Base-by-base conservation (phyloP, 2,329 filamentous ascomycete species). In the Sordariomycetes sp. region DNA sequence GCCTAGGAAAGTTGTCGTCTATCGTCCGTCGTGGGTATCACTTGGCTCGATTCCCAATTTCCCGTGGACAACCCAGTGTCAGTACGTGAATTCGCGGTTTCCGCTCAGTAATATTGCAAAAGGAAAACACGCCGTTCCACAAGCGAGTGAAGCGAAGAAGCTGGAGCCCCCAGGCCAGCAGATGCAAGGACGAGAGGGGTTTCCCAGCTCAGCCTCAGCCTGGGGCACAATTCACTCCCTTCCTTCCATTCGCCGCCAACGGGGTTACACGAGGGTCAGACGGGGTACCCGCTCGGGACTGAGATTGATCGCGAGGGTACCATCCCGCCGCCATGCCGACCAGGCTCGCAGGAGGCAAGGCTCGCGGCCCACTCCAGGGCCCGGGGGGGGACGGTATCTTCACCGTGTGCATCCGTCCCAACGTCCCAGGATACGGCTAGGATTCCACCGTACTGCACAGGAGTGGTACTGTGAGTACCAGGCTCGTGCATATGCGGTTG, bases 191-290 rank as follows among this genome's bases (percentile, higher is more conserved):
- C 13, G 39, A 25, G 28, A 50, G 54, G 25, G 28, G 24, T 13
- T 52, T 51, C 48, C 28, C 10, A 51, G 28, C 54, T 56, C 54
- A 51, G 54, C 39, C 54, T 56, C 54, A 56, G 54, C 54, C 42
- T 50, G 36, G 22, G 13, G 13, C n/a, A 5, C 15, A n/a, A n/a
- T n/a, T n/a, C 45, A 50, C 17, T 13, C 36, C 3, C 12, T 13
- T 3, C 5, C n/a, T 22, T 24, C 12, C 20, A 7, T 20, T 20
- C 10, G 17, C 45, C n/a, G 7, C 20, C 20, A 20, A 50, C 45
- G 24, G n/a, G n/a, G 45, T 50, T 12, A 20, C 45, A 50, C 42
- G n/a, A 39, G 45, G 22, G 45, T 50, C 20, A 50, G 45, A 50
- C 45, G 45, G 45, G 45, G 45, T 3, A 22, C n/a, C 45, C 45